phyloP scores from a whole-genome alignment of 2,329 filamentous ascomycete species.

The Huntiella bhutanensis region DNA sequence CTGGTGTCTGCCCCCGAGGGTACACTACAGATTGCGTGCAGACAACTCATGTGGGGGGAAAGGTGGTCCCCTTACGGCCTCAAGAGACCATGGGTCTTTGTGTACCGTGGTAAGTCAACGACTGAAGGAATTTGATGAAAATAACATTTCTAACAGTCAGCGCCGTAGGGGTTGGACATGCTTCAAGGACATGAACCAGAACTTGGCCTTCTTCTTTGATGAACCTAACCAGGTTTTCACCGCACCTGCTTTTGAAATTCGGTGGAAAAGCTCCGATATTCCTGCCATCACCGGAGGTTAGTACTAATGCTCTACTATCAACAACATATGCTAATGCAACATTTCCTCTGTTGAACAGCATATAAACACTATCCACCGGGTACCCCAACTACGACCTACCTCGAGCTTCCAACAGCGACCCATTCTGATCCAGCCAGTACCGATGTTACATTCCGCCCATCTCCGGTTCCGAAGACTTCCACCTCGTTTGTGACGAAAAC shows the following conservation, averaged over 20 bases:
- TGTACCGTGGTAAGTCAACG: constrained; percentile 14
- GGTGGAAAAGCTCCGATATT: constrained; percentile 15
- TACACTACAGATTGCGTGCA: constrained; percentile 16
- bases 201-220: constrained; percentile 13
- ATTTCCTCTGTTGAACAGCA: too few relatives aligned
- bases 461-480: not conserved
- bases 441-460: not conserved
- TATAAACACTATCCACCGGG: not conserved
- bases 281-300: constrained; percentile 1
- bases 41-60: constrained; percentile 9
- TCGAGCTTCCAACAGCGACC: not conserved
- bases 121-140: not conserved
- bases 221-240: constrained; percentile 14
- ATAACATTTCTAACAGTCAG: not conserved
- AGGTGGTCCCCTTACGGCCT: constrained; percentile 13
- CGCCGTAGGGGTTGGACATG: constrained; percentile 8
- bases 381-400: not conserved
- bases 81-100: constrained; percentile 17
- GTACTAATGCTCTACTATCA: not conserved
- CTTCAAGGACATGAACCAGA: constrained; percentile 12
- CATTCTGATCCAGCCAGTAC: not conserved
- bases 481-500: not conserved
- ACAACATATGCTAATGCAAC: not conserved
- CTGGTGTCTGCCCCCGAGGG: constrained; percentile 17
- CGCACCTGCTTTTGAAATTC: constrained; percentile 17